Evolutionary conservation across 257 asterid genomes (phyloP), one percentile per base, ranked within the genome.

Genomic region (Hygrophila difformis): DNA sequence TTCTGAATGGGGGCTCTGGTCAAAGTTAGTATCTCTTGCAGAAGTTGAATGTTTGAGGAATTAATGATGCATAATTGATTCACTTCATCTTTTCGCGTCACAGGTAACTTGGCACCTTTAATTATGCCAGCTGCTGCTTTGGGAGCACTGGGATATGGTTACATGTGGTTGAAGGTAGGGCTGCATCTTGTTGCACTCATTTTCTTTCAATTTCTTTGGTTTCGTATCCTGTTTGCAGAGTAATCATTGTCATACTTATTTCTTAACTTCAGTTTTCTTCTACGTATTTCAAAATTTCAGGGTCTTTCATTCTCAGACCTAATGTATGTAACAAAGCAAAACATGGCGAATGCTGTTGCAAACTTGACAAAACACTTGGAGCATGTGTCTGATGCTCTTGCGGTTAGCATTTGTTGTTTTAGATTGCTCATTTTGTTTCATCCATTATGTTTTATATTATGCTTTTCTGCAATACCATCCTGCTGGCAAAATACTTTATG

Each of bases 141-240:
- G 39, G 94, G 97, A 60, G 83, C 93, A 24, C 16, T 83, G 72
- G 91, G 97, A 47, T 83, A 83, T 66, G 97, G 93, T 35, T 87
- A 87, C 70, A 87, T 87, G 95, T 70, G 95, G 93, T 80, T 91
- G 95, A 87, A 87, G 97, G 94, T 87, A 44, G 47, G 47, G 47
- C 22, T 17, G 16, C 31, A 41, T 58, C 14, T 35, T 34, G 44
- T 10, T 63, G 44, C 35, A 11, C 39, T 55, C 40, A 51, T 43
- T 51, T 57, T 1, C 23, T 49, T 61, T 12, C 23, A 29, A 35
- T 47, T 44, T 37, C 12, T 18, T 40, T n/a, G n/a, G n/a, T n/a
- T n/a, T 39, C 18, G 11, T 11, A 34, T 43, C 41, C 12, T 42
- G 13, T 54, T 38, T 38, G n/a, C n/a, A n/a, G n/a, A n/a, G n/a